A percentile compares a stretch with the other conserved stretches of the same genome.
phyloP scores from a whole-genome alignment of 164 flowering plant species.

The Macadamia tetraphylla region DNA sequence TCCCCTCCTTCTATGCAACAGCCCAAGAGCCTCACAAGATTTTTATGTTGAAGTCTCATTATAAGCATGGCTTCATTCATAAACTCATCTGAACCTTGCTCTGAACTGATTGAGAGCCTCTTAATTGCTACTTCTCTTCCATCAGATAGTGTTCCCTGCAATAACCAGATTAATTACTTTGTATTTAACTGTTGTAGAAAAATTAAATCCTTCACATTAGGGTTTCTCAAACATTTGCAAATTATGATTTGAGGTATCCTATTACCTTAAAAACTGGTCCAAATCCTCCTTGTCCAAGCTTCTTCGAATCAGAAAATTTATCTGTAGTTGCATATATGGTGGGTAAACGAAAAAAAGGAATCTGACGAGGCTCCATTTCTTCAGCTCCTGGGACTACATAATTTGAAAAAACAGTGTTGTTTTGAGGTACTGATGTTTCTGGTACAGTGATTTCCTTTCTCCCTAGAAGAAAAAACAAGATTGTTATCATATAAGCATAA shows the following conservation, averaged over 20 bases:
- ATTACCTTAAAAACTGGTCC: conserved; percentile 47
- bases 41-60: conserved; percentile 11
- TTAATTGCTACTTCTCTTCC: conserved; percentile 9
- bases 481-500: neutral
- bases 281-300: conserved; percentile 46
- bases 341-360: conserved; percentile 15
- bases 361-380: conserved; percentile 3
- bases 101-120: conserved; percentile 6
- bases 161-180: no score
- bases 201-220: neutral
- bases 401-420: no score
- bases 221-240: neutral
- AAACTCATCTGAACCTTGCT: conserved; percentile 10
- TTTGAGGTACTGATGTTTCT: neutral
- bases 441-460: neutral
- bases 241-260: no score
- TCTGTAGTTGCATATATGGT: conserved; percentile 25
- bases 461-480: conserved; percentile 3
- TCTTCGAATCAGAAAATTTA: conserved; percentile 28
- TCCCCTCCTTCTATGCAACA: conserved; percentile 2
- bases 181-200: no score
- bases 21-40: conserved; percentile 6
- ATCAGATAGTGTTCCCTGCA: conserved; percentile 22
- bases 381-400: neutral
- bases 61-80: conserved; percentile 6